These are phyloP conservation scores for Pseudocercospora macadamiae DNA, from an alignment of 2,329 filamentous ascomycete species.

Conservation along the genomic window DNA sequence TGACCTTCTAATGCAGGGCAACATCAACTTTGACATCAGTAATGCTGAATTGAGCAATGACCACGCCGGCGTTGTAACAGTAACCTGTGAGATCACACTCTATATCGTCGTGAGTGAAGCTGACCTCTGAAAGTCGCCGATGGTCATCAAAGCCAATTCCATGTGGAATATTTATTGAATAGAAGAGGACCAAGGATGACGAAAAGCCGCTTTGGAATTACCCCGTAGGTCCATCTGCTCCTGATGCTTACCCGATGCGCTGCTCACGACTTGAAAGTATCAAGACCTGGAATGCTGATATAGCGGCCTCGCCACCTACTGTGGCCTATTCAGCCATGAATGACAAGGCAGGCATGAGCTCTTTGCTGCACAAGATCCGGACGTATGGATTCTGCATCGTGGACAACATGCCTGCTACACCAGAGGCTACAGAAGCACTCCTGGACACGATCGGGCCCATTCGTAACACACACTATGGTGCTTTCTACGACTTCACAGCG, in stretches of 20 bases:
- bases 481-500: constrained; percentile 84
- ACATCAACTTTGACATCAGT: constrained; percentile 21
- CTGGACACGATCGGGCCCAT: constrained; percentile 84
- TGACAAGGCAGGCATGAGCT: constrained; percentile 28
- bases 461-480: constrained; percentile 85
- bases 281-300: constrained; percentile 31
- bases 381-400: constrained; percentile 78
- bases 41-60: constrained; percentile 15
- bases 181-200: constrained; percentile 16
- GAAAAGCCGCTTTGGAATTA: constrained; percentile 25
- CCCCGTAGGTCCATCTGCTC: constrained; percentile 7
- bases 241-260: background rate
- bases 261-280: too few species aligned
- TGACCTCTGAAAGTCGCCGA: constrained; percentile 22
- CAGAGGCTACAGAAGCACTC: constrained; percentile 72
- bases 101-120: background rate
- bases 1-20: constrained; percentile 9
- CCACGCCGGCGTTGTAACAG: constrained; percentile 9
- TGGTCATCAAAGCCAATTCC: constrained; percentile 28
- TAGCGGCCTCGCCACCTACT: constrained; percentile 31
- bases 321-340: constrained; percentile 29
- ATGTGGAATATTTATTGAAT: constrained; percentile 13
- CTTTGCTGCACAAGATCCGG: constrained; percentile 42
- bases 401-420: constrained; percentile 67
- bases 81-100: constrained; percentile 23